Percentiles rank a stretch among this genome's conserved stretches.
Evolutionary conservation across 2,329 filamentous ascomycete species (phyloP).

Genomic region (Microsporum audouinii): DNA sequence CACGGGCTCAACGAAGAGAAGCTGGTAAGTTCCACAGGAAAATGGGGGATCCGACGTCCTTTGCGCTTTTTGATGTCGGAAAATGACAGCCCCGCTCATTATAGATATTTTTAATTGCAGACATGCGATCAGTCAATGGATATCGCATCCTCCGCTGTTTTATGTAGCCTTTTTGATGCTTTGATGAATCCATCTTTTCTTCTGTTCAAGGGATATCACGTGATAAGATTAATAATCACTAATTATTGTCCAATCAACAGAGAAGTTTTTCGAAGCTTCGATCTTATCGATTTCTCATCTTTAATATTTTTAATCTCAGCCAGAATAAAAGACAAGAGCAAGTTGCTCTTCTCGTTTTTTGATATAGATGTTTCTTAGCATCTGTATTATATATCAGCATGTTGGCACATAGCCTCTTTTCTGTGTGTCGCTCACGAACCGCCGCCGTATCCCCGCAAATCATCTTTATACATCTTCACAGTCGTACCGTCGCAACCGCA

Average conservation of each 20-base stretch:
- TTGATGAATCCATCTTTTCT: too few relatives aligned
- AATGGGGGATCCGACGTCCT: too few relatives aligned
- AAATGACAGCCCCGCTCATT: too few relatives aligned
- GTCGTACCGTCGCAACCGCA: slow-evolving; percentile 19
- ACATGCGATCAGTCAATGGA: too few relatives aligned
- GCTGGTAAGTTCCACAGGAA: too few relatives aligned
- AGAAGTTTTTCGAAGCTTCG: not conserved
- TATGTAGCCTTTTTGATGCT: too few relatives aligned
- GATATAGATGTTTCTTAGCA: not conserved
- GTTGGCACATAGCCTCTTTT: slow-evolving; percentile 22
- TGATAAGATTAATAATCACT: not conserved
- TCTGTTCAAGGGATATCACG: not conserved
- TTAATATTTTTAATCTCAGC: not conserved
- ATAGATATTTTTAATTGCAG: too few relatives aligned
- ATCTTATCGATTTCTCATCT: not conserved
- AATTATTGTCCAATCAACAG: not conserved
- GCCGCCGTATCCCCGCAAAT: slow-evolving; percentile 15
- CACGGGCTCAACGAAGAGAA: too few relatives aligned
- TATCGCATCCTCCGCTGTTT: too few relatives aligned
- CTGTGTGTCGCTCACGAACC: slow-evolving; percentile 17
- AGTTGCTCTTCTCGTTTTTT: not conserved
- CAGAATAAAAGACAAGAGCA: not conserved
- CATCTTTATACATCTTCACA: slow-evolving; percentile 8
- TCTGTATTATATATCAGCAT: slow-evolving; percentile 14
- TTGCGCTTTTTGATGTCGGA: too few relatives aligned